phyloP scores from a whole-genome alignment of 2,329 filamentous ascomycete species.

The Talaromyces islandicus region DNA sequence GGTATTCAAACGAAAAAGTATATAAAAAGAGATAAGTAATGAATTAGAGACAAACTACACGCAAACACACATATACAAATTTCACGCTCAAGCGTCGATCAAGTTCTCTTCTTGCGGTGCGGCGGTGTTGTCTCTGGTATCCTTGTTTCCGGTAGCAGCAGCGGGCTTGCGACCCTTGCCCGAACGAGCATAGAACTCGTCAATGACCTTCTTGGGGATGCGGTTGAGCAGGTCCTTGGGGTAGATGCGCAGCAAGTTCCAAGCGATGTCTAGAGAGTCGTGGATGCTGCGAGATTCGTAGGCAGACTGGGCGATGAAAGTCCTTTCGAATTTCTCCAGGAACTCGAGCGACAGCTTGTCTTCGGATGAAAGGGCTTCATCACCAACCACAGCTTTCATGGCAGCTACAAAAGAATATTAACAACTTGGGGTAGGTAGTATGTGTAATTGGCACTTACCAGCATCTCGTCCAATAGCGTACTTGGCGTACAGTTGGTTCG shows the following conservation, averaged over 20 bases:
- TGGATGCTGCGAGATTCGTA: constrained; percentile 90
- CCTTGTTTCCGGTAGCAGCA: constrained; percentile 25
- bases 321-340: constrained; percentile 95
- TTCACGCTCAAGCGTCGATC: constrained; percentile 31
- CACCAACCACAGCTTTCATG: constrained; percentile 99
- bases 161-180: constrained; percentile 33
- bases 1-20: not conserved
- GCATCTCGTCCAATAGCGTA: constrained; percentile 98
- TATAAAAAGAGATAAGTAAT: not conserved
- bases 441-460: constrained; percentile 24
- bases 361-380: constrained; percentile 90
- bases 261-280: constrained; percentile 92
- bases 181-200: constrained; percentile 71
- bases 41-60: not conserved
- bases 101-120: constrained; percentile 30
- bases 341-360: constrained; percentile 98
- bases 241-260: constrained; percentile 94
- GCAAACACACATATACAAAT: not conserved
- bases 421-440: not conserved
- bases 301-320: constrained; percentile 84
- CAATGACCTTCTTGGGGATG: constrained; percentile 74
- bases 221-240: constrained; percentile 97
- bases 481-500: constrained; percentile 98
- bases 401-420: constrained; percentile 51
- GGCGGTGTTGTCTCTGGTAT: constrained; percentile 40